Percentiles rank a stretch among this genome's conserved stretches.
Conservation (phyloP, 1,284 basidiomycete genomes). For the Pascua guehoae region DNA sequence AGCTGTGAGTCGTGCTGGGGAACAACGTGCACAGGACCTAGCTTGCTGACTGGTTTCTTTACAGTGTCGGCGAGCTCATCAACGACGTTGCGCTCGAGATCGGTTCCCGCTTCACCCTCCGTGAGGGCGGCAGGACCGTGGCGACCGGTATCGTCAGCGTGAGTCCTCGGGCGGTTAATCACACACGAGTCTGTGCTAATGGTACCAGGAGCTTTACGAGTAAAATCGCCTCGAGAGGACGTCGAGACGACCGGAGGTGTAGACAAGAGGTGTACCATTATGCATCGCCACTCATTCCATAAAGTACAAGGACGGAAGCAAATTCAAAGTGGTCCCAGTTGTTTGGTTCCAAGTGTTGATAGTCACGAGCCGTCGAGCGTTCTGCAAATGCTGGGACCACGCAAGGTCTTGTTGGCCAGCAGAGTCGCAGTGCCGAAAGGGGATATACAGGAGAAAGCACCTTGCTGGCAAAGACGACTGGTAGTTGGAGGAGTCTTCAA, state of each 20-base stretch:
- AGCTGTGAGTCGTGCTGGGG: conserved; percentile 64
- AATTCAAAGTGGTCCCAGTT: neutral
- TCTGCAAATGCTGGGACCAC: too few species aligned
- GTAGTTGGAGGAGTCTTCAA: too few species aligned
- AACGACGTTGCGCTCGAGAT: conserved; percentile 89
- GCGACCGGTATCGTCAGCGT: conserved; percentile 57
- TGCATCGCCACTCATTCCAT: neutral
- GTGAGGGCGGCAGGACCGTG: conserved; percentile 92
- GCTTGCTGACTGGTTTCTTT: too few species aligned
- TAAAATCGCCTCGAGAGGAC: too few species aligned
- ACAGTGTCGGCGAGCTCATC: conserved; percentile 65
- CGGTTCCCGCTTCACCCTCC: conserved; percentile 93
- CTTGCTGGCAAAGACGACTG: too few species aligned
- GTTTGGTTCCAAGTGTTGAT: neutral
- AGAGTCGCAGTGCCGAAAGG: too few species aligned
- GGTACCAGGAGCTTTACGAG: too few species aligned
- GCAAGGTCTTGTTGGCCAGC: too few species aligned
- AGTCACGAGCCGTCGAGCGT: neutral
- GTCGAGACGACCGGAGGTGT: neutral
- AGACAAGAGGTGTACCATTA: conserved; percentile 4
- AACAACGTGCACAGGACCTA: too few species aligned
- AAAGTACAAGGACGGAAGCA: neutral
- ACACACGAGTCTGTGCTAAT: too few species aligned
- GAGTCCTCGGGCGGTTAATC: too few species aligned
- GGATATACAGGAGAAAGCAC: too few species aligned